Conservation (phyloP, 2,329 filamentous ascomycete genomes). For the Macrophomina pseudophaseolina region DNA sequence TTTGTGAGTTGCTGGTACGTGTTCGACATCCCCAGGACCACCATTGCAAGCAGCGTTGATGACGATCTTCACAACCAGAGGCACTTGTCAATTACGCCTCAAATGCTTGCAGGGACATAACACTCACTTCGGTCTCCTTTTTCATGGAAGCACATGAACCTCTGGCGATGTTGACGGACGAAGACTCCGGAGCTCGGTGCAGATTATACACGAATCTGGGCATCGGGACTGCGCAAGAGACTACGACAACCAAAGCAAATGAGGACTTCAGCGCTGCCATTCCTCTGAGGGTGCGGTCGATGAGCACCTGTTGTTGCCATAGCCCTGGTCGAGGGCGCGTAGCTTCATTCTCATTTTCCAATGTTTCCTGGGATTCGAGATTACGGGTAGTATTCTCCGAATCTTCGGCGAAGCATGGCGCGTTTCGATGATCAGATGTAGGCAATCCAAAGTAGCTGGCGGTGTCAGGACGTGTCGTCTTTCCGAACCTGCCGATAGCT, state of each 20-base stretch:
- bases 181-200: not conserved
- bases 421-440: not conserved
- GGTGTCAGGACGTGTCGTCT: not conserved
- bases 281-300: constrained; percentile 35
- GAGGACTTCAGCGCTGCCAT: constrained; percentile 34
- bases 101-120: too few relatives aligned
- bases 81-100: not conserved
- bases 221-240: not conserved
- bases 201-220: not conserved
- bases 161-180: not conserved
- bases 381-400: not conserved
- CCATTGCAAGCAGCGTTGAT: constrained; percentile 38
- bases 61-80: constrained; percentile 27
- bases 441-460: not conserved
- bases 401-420: not conserved
- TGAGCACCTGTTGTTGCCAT: constrained; percentile 38
- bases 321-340: constrained; percentile 27
- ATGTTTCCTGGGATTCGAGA: not conserved
- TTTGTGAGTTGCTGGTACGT: constrained; percentile 38
- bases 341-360: not conserved
- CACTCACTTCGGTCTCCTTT: not conserved
- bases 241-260: constrained; percentile 29
- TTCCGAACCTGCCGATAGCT: not conserved
- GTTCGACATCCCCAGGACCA: constrained; percentile 39
- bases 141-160: not conserved